Evolutionary conservation across 768 basidiomycete genomes (phyloP), one percentile per base, ranked within the genome.

Genomic region (Tylopilus felleus): DNA sequence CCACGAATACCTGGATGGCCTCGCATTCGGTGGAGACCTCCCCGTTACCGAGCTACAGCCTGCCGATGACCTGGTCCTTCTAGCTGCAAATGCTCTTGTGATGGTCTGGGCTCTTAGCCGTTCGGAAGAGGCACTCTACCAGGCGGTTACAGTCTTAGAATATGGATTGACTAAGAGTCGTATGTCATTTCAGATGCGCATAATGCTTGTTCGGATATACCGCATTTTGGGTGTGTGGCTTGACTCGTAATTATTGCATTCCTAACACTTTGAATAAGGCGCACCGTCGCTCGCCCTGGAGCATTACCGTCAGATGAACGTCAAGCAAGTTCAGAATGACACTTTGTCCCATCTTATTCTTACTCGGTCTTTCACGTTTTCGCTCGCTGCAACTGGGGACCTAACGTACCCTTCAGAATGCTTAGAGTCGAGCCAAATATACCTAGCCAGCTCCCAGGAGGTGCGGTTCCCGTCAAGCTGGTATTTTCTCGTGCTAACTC

Each of bases 251-350:
- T 35, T 35, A 17, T 23, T 17, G 17, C 13, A 39, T 31, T 38
- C 31, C 53, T 55, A 21, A 61, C 42, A n/a, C 25, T 49, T 45
- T 14, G 44, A 14, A 25, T 13, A 60, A 93, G 92, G 89, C 53
- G 86, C 88, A 16, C 78, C 91, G 0, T 80, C 83, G 5, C 70
- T 83, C 39, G 85, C 90, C 4, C 59, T 93, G 57, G 85, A 90
- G 50, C 91, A 94, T 63, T 95, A 92, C 66, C 83, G 84, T 27
- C 73, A 75, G 22, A 77, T 95, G 74, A 83, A 85, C 56, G 75
- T 90, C 57, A 93, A 93, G 67, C 88, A 91, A 62, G 80, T 95
- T 22, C 93, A 96, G 66, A 81, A 87, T 53, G 94, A 97, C 63
- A 96, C 94, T 1, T 75, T 97, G 8, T 91, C 90, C 2, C 90